Evolutionary conservation across 176 grass and related monocot species (phyloP).

Genomic region (Triticum turgidum): DNA sequence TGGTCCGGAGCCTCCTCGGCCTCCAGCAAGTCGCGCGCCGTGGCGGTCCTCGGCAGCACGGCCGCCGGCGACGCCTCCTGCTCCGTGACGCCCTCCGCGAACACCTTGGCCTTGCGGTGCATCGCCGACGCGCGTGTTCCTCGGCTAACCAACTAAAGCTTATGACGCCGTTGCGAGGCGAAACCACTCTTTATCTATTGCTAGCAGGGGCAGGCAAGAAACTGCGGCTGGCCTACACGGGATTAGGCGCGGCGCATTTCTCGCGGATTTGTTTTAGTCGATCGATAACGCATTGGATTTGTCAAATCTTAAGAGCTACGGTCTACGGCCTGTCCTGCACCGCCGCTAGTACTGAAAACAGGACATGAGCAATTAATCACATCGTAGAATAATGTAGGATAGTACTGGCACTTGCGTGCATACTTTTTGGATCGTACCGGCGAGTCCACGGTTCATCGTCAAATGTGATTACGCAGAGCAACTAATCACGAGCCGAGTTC

Average conservation of each 20-base stretch:
- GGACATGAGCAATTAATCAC: constrained; percentile 11
- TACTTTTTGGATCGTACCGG: neutral
- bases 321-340: neutral
- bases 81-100: constrained; percentile 11
- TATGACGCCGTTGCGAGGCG: too few species aligned
- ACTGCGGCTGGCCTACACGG: neutral
- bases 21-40: constrained; percentile 15
- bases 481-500: too few species aligned
- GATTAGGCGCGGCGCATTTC: neutral
- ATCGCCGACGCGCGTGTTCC: neutral
- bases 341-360: neutral
- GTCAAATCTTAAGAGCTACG: too few species aligned
- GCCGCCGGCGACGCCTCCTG: neutral
- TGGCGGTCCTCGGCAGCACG: neutral
- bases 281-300: constrained; percentile 21
- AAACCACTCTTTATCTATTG: too few species aligned
- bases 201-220: neutral
- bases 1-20: neutral
- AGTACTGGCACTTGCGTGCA: neutral
- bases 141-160: neutral
- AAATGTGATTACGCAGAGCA: too few species aligned
- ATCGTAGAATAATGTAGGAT: neutral
- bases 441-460: neutral
- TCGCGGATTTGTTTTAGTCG: constrained; percentile 19
- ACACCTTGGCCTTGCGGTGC: constrained; percentile 40